phyloP scores from a whole-genome alignment of 441 rosid species.

The Breynia disticha region DNA sequence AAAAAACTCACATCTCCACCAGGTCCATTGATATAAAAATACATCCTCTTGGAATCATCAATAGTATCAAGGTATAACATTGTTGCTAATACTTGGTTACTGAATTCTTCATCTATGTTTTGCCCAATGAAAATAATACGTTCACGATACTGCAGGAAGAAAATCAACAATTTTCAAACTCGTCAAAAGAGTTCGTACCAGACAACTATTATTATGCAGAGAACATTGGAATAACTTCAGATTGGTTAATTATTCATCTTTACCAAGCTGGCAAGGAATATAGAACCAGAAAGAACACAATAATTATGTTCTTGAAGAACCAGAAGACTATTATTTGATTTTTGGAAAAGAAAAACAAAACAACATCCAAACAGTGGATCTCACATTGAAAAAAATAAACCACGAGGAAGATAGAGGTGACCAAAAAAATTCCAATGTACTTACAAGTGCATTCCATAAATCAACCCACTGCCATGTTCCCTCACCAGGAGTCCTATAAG shows the following conservation, averaged over 20 bases:
- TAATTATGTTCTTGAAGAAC: too few species aligned
- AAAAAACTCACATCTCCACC: conserved; percentile 75
- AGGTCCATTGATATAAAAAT: conserved; percentile 63
- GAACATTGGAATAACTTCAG: too few species aligned
- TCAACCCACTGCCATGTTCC: conserved; percentile 92
- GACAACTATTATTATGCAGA: too few species aligned
- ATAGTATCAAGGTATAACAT: conserved; percentile 81
- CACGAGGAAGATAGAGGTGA: neutral
- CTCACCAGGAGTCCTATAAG: conserved; percentile 63
- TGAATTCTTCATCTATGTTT: conserved; percentile 66
- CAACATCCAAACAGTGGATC: too few species aligned
- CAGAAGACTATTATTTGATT: too few species aligned
- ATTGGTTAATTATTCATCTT: too few species aligned
- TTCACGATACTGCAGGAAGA: conserved; percentile 70
- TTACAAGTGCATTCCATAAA: conserved; percentile 78
- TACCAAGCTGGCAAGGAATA: too few species aligned
- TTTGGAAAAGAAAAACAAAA: too few species aligned
- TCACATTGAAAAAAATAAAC: too few species aligned
- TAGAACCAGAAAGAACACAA: too few species aligned
- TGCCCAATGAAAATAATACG: conserved; percentile 76
- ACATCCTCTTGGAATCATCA: conserved; percentile 58
- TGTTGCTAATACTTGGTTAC: conserved; percentile 84
- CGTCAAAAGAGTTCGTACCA: too few species aligned
- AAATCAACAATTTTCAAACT: conserved; percentile 7
- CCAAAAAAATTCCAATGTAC: conserved; percentile 13